Evolutionary conservation across 805 yeast genomes (phyloP).

Genomic region (Metschnikowia santaceciliae): DNA sequence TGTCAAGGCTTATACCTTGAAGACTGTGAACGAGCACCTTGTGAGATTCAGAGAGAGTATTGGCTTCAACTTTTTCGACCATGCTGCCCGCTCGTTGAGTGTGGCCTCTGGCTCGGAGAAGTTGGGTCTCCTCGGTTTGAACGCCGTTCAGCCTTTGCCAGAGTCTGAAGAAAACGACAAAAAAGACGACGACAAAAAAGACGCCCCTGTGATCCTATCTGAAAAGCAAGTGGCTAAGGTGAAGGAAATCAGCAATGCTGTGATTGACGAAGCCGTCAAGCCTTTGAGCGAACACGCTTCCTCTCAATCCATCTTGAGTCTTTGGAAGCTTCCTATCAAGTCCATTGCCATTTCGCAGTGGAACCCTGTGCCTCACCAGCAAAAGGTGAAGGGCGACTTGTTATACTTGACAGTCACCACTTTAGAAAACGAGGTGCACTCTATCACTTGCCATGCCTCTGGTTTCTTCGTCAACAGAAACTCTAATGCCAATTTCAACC

Average conservation of each 20-base stretch:
- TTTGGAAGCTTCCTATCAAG: constrained; percentile 49
- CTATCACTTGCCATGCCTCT: constrained; percentile 70
- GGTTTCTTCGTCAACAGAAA: constrained; percentile 81
- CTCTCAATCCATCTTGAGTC: constrained; percentile 24
- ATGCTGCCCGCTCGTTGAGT: constrained; percentile 39
- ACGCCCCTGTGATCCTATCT: constrained; percentile 5
- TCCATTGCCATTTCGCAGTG: constrained; percentile 64
- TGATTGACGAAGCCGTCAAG: constrained; percentile 5
- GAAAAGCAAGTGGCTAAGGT: constrained; percentile 29
- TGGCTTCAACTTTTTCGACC: constrained; percentile 48
- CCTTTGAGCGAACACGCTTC: constrained; percentile 17
- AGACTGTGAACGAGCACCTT: constrained; percentile 59
- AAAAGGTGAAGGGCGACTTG: constrained; percentile 68
- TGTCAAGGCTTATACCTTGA: constrained; percentile 57
- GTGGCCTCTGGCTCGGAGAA: constrained; percentile 49
- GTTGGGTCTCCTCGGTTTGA: constrained; percentile 40
- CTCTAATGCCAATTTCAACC: constrained; percentile 66
- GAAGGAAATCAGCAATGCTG: constrained; percentile 9
- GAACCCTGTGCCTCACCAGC: constrained; percentile 76
- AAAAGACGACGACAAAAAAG: constrained; percentile 10
- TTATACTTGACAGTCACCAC: constrained; percentile 73
- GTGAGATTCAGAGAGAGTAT: constrained; percentile 57
- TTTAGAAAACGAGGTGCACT: constrained; percentile 73
- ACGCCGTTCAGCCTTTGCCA: constrained; percentile 21
- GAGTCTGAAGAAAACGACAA: constrained; percentile 8